Conservation (phyloP, 1,284 basidiomycete genomes). For the Cutaneotrichosporon dermatis region DNA sequence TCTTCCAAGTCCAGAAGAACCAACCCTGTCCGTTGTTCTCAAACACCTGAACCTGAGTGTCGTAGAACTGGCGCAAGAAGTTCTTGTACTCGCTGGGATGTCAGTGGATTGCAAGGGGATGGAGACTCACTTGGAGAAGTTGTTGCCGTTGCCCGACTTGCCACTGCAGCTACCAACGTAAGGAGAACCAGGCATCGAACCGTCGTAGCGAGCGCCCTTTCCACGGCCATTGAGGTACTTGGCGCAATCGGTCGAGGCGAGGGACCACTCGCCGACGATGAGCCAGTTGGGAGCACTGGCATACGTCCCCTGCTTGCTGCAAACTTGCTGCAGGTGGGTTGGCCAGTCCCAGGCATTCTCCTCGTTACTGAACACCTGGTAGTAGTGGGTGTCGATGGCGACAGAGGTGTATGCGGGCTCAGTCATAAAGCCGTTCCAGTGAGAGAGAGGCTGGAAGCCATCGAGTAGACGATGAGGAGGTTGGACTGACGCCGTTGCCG, state of each 20-base stretch:
- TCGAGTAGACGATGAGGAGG: slow-evolving; percentile 63
- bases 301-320: slow-evolving; percentile 54
- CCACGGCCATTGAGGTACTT: slow-evolving; percentile 13
- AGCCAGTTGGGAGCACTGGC: slow-evolving; percentile 60
- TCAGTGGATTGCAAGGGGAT: not conserved
- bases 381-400: slow-evolving; percentile 76
- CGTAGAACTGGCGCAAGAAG: slow-evolving; percentile 76
- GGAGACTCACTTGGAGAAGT: slow-evolving; percentile 56
- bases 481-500: slow-evolving; percentile 31
- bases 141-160: slow-evolving; percentile 64
- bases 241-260: slow-evolving; percentile 56
- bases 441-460: slow-evolving; percentile 72
- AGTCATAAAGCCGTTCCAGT: slow-evolving; percentile 68
- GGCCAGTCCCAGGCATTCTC: slow-evolving; percentile 58
- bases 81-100: slow-evolving; percentile 65
- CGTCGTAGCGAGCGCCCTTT: slow-evolving; percentile 52
- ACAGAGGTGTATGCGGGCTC: slow-evolving; percentile 59
- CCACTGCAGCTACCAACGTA: slow-evolving; percentile 67
- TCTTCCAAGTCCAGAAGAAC: slow-evolving; percentile 48
- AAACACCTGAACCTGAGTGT: slow-evolving; percentile 61
- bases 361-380: slow-evolving; percentile 67
- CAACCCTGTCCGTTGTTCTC: slow-evolving; percentile 49
- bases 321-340: slow-evolving; percentile 63
- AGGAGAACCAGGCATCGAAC: slow-evolving; percentile 62
- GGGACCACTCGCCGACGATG: slow-evolving; percentile 74